These are phyloP conservation scores for Musa itinerans DNA, from an alignment of 176 grass and related monocot genomes.

Conservation along the genomic window DNA sequence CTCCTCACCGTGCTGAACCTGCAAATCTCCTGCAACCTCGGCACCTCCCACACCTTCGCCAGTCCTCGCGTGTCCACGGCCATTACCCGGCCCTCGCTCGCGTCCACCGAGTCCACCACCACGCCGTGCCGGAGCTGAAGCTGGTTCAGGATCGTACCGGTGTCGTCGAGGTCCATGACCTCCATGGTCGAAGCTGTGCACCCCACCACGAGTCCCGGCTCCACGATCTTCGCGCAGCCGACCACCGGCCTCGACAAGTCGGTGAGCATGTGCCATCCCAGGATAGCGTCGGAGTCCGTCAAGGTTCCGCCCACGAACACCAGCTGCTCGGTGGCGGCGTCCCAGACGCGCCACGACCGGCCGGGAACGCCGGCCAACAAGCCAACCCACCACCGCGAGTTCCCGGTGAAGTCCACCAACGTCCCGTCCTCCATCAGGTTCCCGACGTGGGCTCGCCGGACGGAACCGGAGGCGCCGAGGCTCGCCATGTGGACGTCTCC, in stretches of 20 bases:
- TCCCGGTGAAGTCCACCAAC: slow-evolving; percentile 27
- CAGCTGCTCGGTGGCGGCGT: slow-evolving; percentile 21
- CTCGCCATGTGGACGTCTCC: slow-evolving; percentile 23
- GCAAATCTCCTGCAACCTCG: slow-evolving; percentile 18
- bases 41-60: slow-evolving; percentile 17
- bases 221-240: slow-evolving; percentile 5
- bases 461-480: neutral
- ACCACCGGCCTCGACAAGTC: slow-evolving; percentile 10
- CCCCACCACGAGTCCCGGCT: slow-evolving; percentile 3
- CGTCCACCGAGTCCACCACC: slow-evolving; percentile 11
- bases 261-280: slow-evolving; percentile 32
- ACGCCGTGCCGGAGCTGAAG: slow-evolving; percentile 7
- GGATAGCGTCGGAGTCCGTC: slow-evolving; percentile 22
- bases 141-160: slow-evolving; percentile 10
- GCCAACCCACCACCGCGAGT: slow-evolving; percentile 31
- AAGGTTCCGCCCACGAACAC: slow-evolving; percentile 26
- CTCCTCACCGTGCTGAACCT: slow-evolving; percentile 5
- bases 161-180: slow-evolving; percentile 17
- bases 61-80: slow-evolving; percentile 13
- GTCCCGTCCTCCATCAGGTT: slow-evolving; percentile 29
- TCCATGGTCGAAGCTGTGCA: slow-evolving; percentile 27
- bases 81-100: slow-evolving; percentile 13
- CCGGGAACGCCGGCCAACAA: slow-evolving; percentile 31
- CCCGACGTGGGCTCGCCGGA: slow-evolving; percentile 14
- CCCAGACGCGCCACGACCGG: slow-evolving; percentile 35